Evolutionary conservation across 2,329 filamentous ascomycete species (phyloP).

Genomic region (Colletotrichum sp.): DNA sequence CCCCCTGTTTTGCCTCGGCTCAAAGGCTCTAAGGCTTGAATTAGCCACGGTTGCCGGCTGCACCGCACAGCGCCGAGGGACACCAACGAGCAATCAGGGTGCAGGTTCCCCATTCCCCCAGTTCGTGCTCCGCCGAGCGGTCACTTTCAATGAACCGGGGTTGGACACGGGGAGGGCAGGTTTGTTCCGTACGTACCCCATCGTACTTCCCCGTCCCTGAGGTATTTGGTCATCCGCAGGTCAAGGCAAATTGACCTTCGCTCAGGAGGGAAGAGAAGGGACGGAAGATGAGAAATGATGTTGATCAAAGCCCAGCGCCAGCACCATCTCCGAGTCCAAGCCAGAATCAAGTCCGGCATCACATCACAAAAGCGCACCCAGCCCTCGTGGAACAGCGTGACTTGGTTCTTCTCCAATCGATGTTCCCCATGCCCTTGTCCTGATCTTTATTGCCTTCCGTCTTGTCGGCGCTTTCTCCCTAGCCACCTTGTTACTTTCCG

Average conservation of each 20-base stretch:
- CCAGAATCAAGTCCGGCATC: neutral
- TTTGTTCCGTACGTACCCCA: neutral
- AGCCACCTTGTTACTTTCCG: neutral
- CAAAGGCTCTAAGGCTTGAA: neutral
- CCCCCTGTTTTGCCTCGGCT: constrained; percentile 13
- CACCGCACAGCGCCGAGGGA: neutral
- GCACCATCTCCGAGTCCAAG: neutral
- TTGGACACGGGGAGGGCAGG: neutral
- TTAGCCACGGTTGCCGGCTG: neutral
- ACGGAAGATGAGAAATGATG: neutral
- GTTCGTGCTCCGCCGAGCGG: neutral
- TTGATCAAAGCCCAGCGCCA: neutral
- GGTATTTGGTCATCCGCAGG: neutral
- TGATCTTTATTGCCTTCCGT: neutral
- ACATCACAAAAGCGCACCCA: neutral
- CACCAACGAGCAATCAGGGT: neutral
- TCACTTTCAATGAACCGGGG: neutral
- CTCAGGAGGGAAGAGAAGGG: neutral
- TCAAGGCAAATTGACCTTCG: neutral
- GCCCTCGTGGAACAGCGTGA: neutral
- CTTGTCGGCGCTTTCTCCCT: neutral
- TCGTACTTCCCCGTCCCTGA: neutral
- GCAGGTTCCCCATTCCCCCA: neutral
- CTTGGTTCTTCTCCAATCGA: neutral
- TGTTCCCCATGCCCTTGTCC: neutral